Evolutionary conservation across 345 rosid species (phyloP), one percentile per base, ranked within the genome.

Genomic region (Eucalyptus cloeziana): DNA sequence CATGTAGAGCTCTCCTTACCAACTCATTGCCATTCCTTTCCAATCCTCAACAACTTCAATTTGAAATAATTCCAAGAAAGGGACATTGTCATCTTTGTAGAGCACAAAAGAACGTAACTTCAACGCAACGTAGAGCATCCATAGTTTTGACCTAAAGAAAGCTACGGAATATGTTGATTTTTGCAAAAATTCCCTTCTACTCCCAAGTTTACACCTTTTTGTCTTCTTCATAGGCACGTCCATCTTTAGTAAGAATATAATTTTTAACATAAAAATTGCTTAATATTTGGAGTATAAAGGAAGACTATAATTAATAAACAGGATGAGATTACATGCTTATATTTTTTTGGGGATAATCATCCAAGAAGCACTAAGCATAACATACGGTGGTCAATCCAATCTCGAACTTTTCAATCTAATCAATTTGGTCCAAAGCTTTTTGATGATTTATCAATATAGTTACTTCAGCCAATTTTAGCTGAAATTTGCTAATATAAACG

Each of bases 361-460:
- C 62, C 62, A 24, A 56, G 27, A 56, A 56, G 27, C 62, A 4
- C 62, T 56, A 8, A 56, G 12, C 62, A 56, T 56, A 56, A 56
- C 12, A 4, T 56, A 56, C 0, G 0, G 2, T 31, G 3, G 17
- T 31, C n/a, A 4, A 56, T 56, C 7, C 3, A 56, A 22, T 24
- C 13, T 25, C 13, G 24, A 56, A 56, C 62, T 56, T 56, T 56
- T 24, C 30, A 56, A 56, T 56, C 3, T 56, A 25, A 56, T 25
- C 30, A 56, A 3, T 10, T 56, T 6, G 6, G 1, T 56, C 6
- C 13, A 2, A 24, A 56, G 6, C 2, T 16, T 56, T 56, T 56
- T 56, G 62, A 24, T 1, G 1, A 56, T 56, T 24, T 1, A 22
- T 6, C 6, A 10, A 56, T 56, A 1, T 25, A 56, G 13, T 24